Evolutionary conservation across 306 rosid genomes (phyloP).

Genomic region (Vicia villosa): DNA sequence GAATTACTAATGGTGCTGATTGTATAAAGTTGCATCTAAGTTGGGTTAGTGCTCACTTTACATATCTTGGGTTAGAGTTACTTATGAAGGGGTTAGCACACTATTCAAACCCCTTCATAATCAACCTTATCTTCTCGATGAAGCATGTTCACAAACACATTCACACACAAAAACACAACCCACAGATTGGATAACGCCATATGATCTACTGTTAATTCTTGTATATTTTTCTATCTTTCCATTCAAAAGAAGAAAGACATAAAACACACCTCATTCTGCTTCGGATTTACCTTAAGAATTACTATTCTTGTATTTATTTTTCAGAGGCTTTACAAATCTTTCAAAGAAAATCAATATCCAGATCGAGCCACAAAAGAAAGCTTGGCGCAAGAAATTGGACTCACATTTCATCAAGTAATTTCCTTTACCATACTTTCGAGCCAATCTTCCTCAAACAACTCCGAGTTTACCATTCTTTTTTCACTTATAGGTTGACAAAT

Average conservation of each 20-base stretch:
- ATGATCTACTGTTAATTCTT: background rate
- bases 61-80: too few species aligned
- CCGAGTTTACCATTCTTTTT: constrained; percentile 7
- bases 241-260: background rate
- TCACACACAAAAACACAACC: background rate
- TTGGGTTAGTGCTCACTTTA: constrained; percentile 14
- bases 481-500: constrained; percentile 73
- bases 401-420: constrained; percentile 68
- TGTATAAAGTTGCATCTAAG: background rate
- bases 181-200: background rate
- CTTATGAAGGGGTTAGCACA: too few species aligned
- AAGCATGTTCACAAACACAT: background rate
- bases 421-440: constrained; percentile 28
- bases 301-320: constrained; percentile 41
- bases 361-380: constrained; percentile 67
- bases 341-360: constrained; percentile 88
- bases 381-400: constrained; percentile 81
- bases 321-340: constrained; percentile 73
- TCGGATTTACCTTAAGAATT: background rate
- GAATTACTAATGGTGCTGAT: background rate
- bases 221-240: background rate
- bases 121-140: background rate
- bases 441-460: background rate
- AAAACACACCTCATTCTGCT: background rate
- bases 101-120: background rate